Base-by-base conservation (phyloP, 1,139 yeast genomes). In the Scheffersomyces segobiensis region DNA sequence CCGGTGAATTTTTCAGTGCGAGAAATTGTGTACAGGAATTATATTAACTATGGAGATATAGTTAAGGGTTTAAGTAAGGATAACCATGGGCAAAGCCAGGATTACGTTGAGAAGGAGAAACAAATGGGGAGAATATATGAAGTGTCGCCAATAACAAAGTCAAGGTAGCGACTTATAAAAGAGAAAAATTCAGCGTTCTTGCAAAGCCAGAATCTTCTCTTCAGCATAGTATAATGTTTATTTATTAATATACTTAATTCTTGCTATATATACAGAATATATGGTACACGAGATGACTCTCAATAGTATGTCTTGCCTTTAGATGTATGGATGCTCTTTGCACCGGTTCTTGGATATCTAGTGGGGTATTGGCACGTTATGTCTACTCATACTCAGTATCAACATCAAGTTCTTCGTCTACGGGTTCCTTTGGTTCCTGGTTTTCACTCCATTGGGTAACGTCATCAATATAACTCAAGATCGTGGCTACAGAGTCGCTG, bases 391-490 rank as follows among this genome's bases (percentile, higher is more conserved):
- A 53, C 39, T 59, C 63, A 24, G 50, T 65, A 21, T 86, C 90
- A 5, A 83, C 87, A 7, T 81, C 67, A 55, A 89, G 93, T 19
- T 84, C 71, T 62, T 87, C 92, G 62, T 93, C 98, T 49, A 85
- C 82, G 0, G 98, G 98, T 70, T 93, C 98, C 71, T 93, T 93
- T 21, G 98, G 98, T 72, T 95, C 99, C 73, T 95, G 99, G 6
- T 87, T 80, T 71, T 96, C 99, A 32, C 93, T 87, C 99, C 99
- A 95, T 71, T 95, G 99, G 0, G 99, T 95, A 22, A 95, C 91
- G 72, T 95, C 99, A 70, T 95, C 99, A 49, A 96, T 90, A 71
- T 93, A 93, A 69, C 97, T 89, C 65, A 96, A 79, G 56, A 95
- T 95, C 0, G 95, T 89, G 8, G 89, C 86, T 20, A 95, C 89